Evolutionary conservation across 2,329 filamentous ascomycete genomes (phyloP), one percentile per base, ranked within the genome.

Genomic region (Neonectria neomacrospora): DNA sequence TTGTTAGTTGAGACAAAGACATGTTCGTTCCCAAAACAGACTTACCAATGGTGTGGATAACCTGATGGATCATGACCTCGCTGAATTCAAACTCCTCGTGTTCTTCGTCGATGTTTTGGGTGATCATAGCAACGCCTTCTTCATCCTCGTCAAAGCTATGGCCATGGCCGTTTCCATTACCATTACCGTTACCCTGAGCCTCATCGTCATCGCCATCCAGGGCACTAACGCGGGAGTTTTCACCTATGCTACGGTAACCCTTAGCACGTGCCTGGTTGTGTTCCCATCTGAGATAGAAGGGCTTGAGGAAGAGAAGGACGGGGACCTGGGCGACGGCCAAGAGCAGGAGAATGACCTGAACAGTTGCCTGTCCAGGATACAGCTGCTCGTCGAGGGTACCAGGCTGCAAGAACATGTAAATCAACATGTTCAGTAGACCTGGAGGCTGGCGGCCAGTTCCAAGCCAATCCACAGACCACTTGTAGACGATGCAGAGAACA

Each of bases 371-470:
- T 44, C 92, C 92, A 22, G 82, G 77, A 77, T 97, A 99, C 5
- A 99, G 85, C 54, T 85, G 85, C 65, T 93, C 87, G 52, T 92
- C 90, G 16, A 90, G 76, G 0, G 80, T 91, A 54, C 94, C 94
- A 3, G 96, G 96, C 67, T 90, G 89, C 71, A 99, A 82, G 84
- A 99, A 99, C 96, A 99, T 99, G 86, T 97, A 97, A 75, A 99
- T 99, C 75, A 99, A 85, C 95, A 98, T 98, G 86, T 99, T 99
- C 66, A 99, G 83, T 64, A 99, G 85, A 74, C 94, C 93, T 2
- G 96, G 96, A 1, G 96, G 93, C 66, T 88, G 85, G 44, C 85
- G 85, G 11, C 84, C 88, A 51, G 82, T 81, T 57, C 80, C 79
- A 28, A 77, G 72, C 96, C 96, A 99, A 79, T 99, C 90, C 39